A percentile compares a stretch with the other conserved stretches of the same genome.
Evolutionary conservation across 169 alveolate species (phyloP).

Genomic region (Plasmodium inui): DNA sequence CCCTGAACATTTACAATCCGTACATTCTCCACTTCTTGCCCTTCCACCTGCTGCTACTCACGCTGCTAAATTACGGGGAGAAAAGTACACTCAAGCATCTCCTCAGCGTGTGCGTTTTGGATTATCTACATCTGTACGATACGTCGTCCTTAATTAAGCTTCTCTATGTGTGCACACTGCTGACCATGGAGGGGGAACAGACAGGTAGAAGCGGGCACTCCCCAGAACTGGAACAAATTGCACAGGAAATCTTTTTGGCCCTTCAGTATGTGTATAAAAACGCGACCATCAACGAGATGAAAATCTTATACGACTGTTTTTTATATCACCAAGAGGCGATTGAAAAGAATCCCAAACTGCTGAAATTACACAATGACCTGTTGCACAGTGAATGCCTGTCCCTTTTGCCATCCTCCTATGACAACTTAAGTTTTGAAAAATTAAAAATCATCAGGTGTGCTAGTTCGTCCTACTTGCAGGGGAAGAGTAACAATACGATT

Average conservation of each 20-base stretch:
- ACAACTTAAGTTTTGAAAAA: slow-evolving; percentile 28
- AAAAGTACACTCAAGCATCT: slow-evolving; percentile 13
- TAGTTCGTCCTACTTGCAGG: slow-evolving; percentile 47
- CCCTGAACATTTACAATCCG: neutral
- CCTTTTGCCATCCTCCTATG: slow-evolving; percentile 53
- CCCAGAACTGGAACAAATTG: neutral
- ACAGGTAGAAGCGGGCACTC: neutral
- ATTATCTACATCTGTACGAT: slow-evolving; percentile 28
- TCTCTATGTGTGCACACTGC: slow-evolving; percentile 27
- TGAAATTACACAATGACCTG: slow-evolving; percentile 4
- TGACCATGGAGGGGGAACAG: neutral
- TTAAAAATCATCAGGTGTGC: slow-evolving; percentile 36
- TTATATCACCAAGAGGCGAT: slow-evolving; percentile 15
- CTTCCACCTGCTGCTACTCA: slow-evolving; percentile 34
- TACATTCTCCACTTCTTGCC: slow-evolving; percentile 46
- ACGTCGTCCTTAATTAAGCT: slow-evolving; percentile 24
- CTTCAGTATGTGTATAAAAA: slow-evolving; percentile 54
- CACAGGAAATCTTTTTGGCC: slow-evolving; percentile 2
- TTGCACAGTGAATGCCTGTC: slow-evolving; percentile 16
- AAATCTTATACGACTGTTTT: slow-evolving; percentile 38
- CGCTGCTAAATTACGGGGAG: slow-evolving; percentile 29
- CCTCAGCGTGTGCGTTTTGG: slow-evolving; percentile 12
- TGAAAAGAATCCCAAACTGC: neutral
- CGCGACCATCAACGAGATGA: slow-evolving; percentile 18
- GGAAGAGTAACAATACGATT: neutral